Evolutionary conservation across 805 yeast species (phyloP).

Genomic region (Trichomonascus vanleenenianus): DNA sequence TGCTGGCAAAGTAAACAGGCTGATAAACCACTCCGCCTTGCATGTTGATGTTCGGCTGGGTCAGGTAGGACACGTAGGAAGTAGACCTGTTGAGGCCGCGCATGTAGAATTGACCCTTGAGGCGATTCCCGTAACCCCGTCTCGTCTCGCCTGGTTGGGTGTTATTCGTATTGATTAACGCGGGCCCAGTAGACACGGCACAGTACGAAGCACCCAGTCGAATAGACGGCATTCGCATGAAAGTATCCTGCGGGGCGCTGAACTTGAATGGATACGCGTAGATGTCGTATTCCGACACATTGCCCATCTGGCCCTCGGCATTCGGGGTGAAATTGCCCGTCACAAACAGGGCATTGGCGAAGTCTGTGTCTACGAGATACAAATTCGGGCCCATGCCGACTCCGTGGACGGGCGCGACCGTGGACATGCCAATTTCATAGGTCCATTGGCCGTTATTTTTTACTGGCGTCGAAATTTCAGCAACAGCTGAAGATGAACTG

Average conservation of each 20-base stretch:
- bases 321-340: constrained; percentile 43
- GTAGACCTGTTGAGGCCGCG: constrained; percentile 54
- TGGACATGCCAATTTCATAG: constrained; percentile 52
- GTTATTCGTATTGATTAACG: constrained; percentile 26
- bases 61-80: constrained; percentile 55
- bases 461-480: constrained; percentile 11
- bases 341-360: constrained; percentile 54
- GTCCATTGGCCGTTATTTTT: constrained; percentile 36
- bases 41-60: constrained; percentile 36
- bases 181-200: constrained; percentile 55
- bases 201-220: constrained; percentile 48
- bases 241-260: not conserved
- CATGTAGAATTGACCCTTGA: constrained; percentile 54
- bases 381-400: constrained; percentile 14
- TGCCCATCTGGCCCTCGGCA: constrained; percentile 4
- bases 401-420: constrained; percentile 9
- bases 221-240: not conserved
- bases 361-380: constrained; percentile 63
- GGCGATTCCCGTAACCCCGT: constrained; percentile 36
- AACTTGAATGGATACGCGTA: constrained; percentile 12
- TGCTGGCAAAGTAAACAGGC: constrained; percentile 44
- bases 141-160: constrained; percentile 31
- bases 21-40: constrained; percentile 59
- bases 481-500: constrained; percentile 5
- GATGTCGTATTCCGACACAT: constrained; percentile 14